Conservation (phyloP, 805 yeast genomes). For the Kluyveromyces siamensis region DNA sequence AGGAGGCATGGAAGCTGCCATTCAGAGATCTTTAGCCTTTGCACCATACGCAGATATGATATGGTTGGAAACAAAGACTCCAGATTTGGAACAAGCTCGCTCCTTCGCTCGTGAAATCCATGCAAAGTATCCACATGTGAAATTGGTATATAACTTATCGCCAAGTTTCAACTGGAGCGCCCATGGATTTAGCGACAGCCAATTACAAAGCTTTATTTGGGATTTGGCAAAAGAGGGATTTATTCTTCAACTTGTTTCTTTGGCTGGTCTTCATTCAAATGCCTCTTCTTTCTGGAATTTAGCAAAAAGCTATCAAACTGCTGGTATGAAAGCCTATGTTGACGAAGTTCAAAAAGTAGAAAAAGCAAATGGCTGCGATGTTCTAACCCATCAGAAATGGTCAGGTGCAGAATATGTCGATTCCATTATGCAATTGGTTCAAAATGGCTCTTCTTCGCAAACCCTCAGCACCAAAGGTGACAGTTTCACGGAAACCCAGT, state of each 20-base stretch:
- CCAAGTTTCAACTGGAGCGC: constrained; percentile 56
- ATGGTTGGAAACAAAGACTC: constrained; percentile 57
- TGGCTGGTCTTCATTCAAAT: constrained; percentile 50
- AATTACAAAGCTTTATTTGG: constrained; percentile 40
- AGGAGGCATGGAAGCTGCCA: constrained; percentile 44
- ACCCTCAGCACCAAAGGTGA: constrained; percentile 35
- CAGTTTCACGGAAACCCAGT: constrained; percentile 34
- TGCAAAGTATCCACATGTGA: constrained; percentile 39
- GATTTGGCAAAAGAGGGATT: constrained; percentile 50
- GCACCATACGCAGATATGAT: constrained; percentile 52
- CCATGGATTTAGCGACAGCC: constrained; percentile 42
- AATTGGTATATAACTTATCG: constrained; percentile 51
- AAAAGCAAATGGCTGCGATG: constrained; percentile 38
- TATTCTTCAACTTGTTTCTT: constrained; percentile 48
- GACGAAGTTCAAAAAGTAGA: constrained; percentile 42
- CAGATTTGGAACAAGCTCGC: constrained; percentile 43
- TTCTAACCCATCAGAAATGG: constrained; percentile 54
- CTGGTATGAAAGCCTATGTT: constrained; percentile 55
- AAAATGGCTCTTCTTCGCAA: constrained; percentile 35
- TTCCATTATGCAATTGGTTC: constrained; percentile 33
- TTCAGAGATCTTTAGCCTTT: constrained; percentile 43
- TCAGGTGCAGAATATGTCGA: constrained; percentile 52
- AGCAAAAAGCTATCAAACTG: constrained; percentile 37
- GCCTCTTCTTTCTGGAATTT: constrained; percentile 45
- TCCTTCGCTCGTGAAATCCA: constrained; percentile 40